These are phyloP conservation scores for Aegilops speltoides DNA, from an alignment of 176 grass and related monocot genomes.

Conservation along the genomic window DNA sequence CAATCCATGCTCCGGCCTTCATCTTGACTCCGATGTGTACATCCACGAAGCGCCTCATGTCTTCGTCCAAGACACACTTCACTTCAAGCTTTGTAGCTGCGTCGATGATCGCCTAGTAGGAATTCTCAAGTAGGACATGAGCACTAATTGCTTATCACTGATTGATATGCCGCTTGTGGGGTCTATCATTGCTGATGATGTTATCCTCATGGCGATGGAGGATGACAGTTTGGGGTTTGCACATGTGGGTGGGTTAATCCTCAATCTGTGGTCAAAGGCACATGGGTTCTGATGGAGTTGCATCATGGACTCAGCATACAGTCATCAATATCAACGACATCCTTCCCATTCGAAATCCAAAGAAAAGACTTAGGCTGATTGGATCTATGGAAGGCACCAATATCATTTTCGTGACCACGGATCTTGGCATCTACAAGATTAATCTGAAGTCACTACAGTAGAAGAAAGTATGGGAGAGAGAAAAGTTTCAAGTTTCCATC, in stretches of 20 bases:
- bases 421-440: neutral
- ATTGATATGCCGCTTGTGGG: neutral
- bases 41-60: neutral
- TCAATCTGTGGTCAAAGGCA: neutral
- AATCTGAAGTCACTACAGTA: neutral
- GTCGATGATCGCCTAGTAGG: neutral
- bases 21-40: no score
- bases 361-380: neutral
- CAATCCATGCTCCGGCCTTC: no score
- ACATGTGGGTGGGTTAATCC: neutral
- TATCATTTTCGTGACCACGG: neutral
- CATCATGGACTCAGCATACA: neutral
- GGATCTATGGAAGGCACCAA: neutral
- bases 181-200: neutral
- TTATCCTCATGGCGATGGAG: neutral
- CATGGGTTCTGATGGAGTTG: neutral
- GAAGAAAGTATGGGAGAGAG: neutral
- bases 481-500: neutral
- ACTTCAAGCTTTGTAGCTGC: neutral
- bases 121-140: neutral
- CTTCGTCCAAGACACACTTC: neutral
- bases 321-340: neutral
- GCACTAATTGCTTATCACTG: neutral
- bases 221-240: neutral
- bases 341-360: neutral